Base-by-base conservation (phyloP, 2,329 filamentous ascomycete genomes). In the Mycosphaerella arachidis region DNA sequence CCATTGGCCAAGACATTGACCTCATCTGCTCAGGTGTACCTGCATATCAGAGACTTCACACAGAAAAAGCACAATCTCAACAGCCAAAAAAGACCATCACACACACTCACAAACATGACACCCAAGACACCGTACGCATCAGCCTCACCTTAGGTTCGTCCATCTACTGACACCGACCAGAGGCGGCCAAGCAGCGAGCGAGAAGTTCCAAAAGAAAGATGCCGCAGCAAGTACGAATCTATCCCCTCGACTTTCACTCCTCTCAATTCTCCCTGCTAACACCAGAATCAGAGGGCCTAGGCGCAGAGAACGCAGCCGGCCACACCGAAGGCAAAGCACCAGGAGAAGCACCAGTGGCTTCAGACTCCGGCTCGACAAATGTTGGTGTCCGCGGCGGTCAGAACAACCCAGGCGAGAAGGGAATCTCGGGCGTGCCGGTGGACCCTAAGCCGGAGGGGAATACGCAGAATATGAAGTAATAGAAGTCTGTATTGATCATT, bases 401-500 rank as follows among this genome's bases (percentile, higher is more conserved):
- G 20, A 73, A 74, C 60, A 67, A 69, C 58, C 70, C 70, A 0
- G 72, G 72, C n/a, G 72, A 73, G 63, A 71, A 74, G 67, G 72
- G 71, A 16, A 71, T 73, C 55, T 65, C 56, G 29, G 71, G 70
- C 24, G 67, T 66, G 53, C 65, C 69, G n/a, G 69, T 72, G 3
- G 63, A 65, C 35, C 58, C 59, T 5, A 54, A 64, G 58, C 61
- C 64, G 10, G 59, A 64, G 45, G 53, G 50, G 1, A 56, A 57
- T 48, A 62, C 60, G 10, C 63, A 65, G 61, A 71, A 70, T 59
- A 68, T 67, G 67, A 68, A 68, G 64, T 67, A n/a, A n/a, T n/a
- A 60, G 48, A 40, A 53, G 50, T 52, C 35, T 13, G 10, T 12
- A 37, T 24, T 24, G 24, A 2, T 24, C 24, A 24, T 24, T 24